phyloP scores from a whole-genome alignment of 805 yeast species.

The Pichia insulana region DNA sequence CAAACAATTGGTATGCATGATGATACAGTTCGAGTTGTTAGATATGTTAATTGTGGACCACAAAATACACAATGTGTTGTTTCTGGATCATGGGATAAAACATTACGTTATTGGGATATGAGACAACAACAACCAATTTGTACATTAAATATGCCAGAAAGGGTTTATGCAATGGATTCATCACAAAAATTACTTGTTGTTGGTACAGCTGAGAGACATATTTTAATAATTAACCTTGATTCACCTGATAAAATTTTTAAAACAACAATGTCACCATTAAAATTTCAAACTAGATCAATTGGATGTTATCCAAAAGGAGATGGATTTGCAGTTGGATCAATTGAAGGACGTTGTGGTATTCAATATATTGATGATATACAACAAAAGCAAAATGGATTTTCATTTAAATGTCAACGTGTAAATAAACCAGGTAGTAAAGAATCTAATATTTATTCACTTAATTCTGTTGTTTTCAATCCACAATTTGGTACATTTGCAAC shows the following conservation, averaged over 20 bases:
- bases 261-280: constrained; percentile 64
- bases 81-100: constrained; percentile 94
- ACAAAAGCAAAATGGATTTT: constrained; percentile 65
- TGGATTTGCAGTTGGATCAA: constrained; percentile 87
- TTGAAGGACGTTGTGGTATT: constrained; percentile 93
- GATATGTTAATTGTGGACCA: constrained; percentile 81
- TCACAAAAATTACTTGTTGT: constrained; percentile 76
- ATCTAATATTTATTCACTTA: constrained; percentile 67
- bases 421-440: constrained; percentile 46
- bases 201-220: constrained; percentile 88
- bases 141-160: constrained; percentile 76
- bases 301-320: constrained; percentile 85
- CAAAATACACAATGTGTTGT: constrained; percentile 74
- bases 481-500: constrained; percentile 84
- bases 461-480: constrained; percentile 81
- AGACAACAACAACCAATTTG: constrained; percentile 77
- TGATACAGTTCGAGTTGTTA: constrained; percentile 64
- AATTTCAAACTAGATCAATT: constrained; percentile 79
- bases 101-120: constrained; percentile 90
- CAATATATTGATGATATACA: constrained; percentile 82
- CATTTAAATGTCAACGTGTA: constrained; percentile 92
- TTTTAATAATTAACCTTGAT: constrained; percentile 68
- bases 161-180: constrained; percentile 85
- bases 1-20: constrained; percentile 83
- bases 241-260: constrained; percentile 79